phyloP scores from a whole-genome alignment of 805 yeast genomes.

The Candida taoyuanica region DNA sequence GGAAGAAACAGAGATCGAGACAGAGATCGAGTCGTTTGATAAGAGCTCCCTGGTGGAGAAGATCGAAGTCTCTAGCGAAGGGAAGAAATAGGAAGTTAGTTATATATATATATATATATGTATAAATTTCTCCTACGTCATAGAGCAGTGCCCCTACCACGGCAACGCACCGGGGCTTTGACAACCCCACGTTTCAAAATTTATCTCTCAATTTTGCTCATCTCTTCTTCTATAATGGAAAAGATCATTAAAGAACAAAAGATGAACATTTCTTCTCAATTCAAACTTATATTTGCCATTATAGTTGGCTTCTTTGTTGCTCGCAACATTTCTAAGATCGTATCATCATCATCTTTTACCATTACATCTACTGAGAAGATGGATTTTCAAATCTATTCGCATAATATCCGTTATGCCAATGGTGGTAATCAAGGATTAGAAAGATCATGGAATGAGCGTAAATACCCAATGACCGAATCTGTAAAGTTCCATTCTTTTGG shows the following conservation, averaged over 20 bases:
- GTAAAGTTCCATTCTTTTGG: slow-evolving; percentile 36
- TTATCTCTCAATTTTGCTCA: too few relatives aligned
- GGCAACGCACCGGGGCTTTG: too few relatives aligned
- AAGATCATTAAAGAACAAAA: neutral
- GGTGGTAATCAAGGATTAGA: slow-evolving; percentile 34
- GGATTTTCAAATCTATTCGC: slow-evolving; percentile 31
- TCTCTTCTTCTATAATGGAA: too few relatives aligned
- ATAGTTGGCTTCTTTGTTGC: slow-evolving; percentile 3
- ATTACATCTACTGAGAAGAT: slow-evolving; percentile 1
- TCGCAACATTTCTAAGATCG: slow-evolving; percentile 5
- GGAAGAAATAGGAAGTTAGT: slow-evolving; percentile 6
- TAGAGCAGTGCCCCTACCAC: too few relatives aligned
- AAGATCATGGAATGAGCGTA: slow-evolving; percentile 41
- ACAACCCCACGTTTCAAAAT: too few relatives aligned
- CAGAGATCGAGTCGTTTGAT: slow-evolving; percentile 10
- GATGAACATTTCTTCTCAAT: neutral
- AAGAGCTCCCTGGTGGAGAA: slow-evolving; percentile 4
- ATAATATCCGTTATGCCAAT: slow-evolving; percentile 44
- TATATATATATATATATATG: neutral
- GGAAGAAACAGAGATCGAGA: slow-evolving; percentile 12
- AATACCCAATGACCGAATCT: slow-evolving; percentile 33
- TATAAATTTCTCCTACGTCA: too few relatives aligned
- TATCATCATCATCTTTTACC: neutral
- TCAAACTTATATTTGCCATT: neutral
- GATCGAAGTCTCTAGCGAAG: slow-evolving; percentile 2